phyloP scores from a whole-genome alignment of 257 asterid genomes.

The Solanum ossicruentum region DNA sequence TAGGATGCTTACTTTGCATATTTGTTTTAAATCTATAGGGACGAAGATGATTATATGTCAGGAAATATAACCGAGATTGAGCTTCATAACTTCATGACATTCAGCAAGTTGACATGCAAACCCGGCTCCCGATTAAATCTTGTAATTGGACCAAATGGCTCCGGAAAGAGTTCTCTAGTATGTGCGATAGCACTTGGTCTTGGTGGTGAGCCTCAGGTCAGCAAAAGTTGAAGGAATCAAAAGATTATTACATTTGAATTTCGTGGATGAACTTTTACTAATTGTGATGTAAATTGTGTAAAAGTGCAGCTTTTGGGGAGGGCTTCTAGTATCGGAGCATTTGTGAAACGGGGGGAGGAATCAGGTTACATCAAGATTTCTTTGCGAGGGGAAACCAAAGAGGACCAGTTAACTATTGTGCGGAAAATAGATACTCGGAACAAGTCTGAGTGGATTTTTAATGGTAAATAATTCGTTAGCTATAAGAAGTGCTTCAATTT shows the following conservation, averaged over 20 bases:
- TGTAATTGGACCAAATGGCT: constrained; percentile 95
- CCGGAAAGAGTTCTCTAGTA: constrained; percentile 95
- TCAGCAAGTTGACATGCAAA: constrained; percentile 47
- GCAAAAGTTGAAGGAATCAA: neutral
- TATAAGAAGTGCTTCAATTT: neutral
- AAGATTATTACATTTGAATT: neutral
- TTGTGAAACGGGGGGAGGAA: constrained; percentile 92
- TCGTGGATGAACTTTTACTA: constrained; percentile 1
- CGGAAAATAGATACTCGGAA: constrained; percentile 62
- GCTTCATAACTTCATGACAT: constrained; percentile 90
- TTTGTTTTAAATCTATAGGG: constrained; percentile 32
- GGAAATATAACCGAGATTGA: constrained; percentile 78
- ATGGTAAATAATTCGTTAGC: constrained; percentile 39
- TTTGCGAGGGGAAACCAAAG: constrained; percentile 54
- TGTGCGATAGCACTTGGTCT: constrained; percentile 97
- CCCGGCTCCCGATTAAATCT: constrained; percentile 84
- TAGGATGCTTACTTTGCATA: neutral
- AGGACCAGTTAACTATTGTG: constrained; percentile 38
- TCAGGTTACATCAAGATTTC: constrained; percentile 62
- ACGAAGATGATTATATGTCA: constrained; percentile 64
- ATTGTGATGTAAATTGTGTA: constrained; percentile 2
- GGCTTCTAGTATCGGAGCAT: constrained; percentile 82
- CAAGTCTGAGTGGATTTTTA: constrained; percentile 88
- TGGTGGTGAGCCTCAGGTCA: constrained; percentile 90
- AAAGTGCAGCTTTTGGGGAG: constrained; percentile 77